phyloP scores from a whole-genome alignment of 202 grass and related monocot genomes.

The Alloteropsis angusta region DNA sequence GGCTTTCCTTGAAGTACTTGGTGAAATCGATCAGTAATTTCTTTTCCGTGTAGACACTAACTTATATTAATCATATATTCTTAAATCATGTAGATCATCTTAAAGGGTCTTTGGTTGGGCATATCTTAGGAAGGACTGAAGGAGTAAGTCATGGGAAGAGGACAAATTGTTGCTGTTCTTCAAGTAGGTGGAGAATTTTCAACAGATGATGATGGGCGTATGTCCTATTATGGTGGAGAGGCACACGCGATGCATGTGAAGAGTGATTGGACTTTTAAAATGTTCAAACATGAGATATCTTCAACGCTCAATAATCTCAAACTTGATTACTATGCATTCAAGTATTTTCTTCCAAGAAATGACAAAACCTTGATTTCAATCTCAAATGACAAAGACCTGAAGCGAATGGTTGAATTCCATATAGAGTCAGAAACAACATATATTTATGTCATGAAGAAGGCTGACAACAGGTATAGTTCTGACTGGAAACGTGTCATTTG shows the following conservation, averaged over 20 bases:
- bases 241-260: conserved; percentile 86
- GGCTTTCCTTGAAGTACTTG: not conserved
- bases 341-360: conserved; percentile 98
- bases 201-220: conserved; percentile 62
- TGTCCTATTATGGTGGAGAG: conserved; percentile 87
- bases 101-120: not conserved
- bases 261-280: conserved; percentile 56
- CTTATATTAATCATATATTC: not conserved
- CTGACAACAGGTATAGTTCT: conserved; percentile 63
- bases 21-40: not conserved
- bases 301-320: conserved; percentile 72
- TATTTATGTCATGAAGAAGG: conserved; percentile 79
- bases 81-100: not conserved
- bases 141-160: conserved; percentile 23
- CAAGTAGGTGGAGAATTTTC: conserved; percentile 79
- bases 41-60: not conserved
- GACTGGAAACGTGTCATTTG: not conserved
- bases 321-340: conserved; percentile 50
- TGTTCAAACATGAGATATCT: conserved; percentile 74
- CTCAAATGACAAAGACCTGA: conserved; percentile 90
- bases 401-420: conserved; percentile 91
- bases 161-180: conserved; percentile 75
- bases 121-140: not conserved
- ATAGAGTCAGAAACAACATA: conserved; percentile 70
- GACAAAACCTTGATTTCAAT: conserved; percentile 82